phyloP scores from a whole-genome alignment of 805 yeast genomes.

The Hanseniaspora clermontiae region DNA sequence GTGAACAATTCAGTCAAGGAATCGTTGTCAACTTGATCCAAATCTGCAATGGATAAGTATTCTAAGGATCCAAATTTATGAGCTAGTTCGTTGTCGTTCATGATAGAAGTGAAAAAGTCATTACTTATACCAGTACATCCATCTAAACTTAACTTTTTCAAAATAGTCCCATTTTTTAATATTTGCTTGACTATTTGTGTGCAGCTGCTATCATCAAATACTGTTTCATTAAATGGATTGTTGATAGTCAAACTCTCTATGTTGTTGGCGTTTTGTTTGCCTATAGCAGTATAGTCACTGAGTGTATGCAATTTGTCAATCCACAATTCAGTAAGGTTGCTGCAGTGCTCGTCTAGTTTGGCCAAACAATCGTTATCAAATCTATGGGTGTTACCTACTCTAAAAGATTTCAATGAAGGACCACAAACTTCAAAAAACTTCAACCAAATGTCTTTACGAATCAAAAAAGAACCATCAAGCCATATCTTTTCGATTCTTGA shows the following conservation, averaged over 20 bases:
- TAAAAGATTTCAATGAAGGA: constrained; percentile 42
- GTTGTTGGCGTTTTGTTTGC: constrained; percentile 37
- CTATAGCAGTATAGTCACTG: constrained; percentile 48
- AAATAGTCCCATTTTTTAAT: constrained; percentile 34
- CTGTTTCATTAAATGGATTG: constrained; percentile 52
- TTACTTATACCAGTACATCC: constrained; percentile 70
- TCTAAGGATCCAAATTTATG: constrained; percentile 29
- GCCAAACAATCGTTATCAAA: constrained; percentile 56
- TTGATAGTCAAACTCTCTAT: constrained; percentile 51
- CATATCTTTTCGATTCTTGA: constrained; percentile 40
- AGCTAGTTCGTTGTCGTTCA: constrained; percentile 38
- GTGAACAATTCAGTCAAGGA: constrained; percentile 50
- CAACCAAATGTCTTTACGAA: constrained; percentile 67
- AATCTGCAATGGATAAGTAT: constrained; percentile 41
- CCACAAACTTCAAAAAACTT: constrained; percentile 52
- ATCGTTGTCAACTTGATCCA: constrained; percentile 58
- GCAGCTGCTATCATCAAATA: constrained; percentile 55
- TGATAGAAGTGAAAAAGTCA: constrained; percentile 41
- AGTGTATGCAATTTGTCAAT: constrained; percentile 66
- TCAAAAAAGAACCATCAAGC: constrained; percentile 84
- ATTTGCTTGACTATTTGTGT: constrained; percentile 46
- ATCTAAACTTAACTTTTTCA: constrained; percentile 48
- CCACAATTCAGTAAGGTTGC: constrained; percentile 42
- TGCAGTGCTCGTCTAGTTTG: constrained; percentile 46
- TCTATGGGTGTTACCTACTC: constrained; percentile 71